These are phyloP conservation scores for Chlorella variabilis DNA, from an alignment of 163 green algal species.

Conservation along the genomic window DNA sequence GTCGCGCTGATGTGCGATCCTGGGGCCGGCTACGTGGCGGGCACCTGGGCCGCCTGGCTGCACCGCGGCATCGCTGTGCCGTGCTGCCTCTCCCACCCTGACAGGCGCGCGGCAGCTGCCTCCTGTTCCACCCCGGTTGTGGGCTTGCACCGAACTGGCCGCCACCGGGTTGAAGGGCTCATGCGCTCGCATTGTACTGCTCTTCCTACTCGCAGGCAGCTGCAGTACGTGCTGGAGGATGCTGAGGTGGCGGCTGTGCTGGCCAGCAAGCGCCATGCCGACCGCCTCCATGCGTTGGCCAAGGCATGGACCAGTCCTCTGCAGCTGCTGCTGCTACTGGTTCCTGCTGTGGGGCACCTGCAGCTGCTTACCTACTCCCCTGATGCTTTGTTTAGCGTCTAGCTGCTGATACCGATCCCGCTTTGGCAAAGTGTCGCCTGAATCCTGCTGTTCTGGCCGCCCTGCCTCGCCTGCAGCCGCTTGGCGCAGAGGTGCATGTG, in stretches of 20 bases:
- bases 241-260: constrained; percentile 46
- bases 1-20: constrained; percentile 67
- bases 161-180: no score
- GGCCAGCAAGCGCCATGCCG: constrained; percentile 24
- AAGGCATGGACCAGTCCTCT: not conserved
- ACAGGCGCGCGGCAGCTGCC: constrained; percentile 22
- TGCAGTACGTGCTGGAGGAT: constrained; percentile 81
- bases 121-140: not conserved
- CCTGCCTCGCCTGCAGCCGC: constrained; percentile 23
- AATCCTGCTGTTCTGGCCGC: no score
- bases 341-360: no score
- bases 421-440: no score
- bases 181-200: no score
- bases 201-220: constrained; percentile 63
- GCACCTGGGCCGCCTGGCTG: constrained; percentile 85
- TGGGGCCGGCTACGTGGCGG: constrained; percentile 61
- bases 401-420: no score
- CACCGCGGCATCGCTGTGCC: constrained; percentile 83
- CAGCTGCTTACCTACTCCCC: no score
- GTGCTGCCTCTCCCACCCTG: constrained; percentile 81
- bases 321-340: no score
- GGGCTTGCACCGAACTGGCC: not conserved
- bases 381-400: not conserved
- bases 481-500: constrained; percentile 30
- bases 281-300: constrained; percentile 39